Conservation (phyloP, 2,329 filamentous ascomycete genomes). For the Parastagonospora avenae region DNA sequence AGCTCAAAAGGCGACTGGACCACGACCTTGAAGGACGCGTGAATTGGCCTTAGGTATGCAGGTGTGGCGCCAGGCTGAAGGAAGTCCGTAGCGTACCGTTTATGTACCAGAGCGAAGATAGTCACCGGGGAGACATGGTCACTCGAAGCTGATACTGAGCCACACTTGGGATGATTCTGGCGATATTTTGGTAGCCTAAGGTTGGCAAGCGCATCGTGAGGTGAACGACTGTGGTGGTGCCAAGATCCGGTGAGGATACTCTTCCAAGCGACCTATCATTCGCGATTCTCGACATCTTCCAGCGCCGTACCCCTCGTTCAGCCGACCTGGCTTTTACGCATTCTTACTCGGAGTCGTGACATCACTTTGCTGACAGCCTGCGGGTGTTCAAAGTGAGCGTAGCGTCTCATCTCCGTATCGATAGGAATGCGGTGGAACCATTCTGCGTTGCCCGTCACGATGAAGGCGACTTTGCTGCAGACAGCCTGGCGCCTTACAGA, state of each 20-base stretch:
- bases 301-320: not conserved
- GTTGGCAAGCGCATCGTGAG: not conserved
- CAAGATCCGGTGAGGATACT: conserved; percentile 22
- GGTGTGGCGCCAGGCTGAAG: not conserved
- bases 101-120: not conserved
- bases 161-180: not conserved
- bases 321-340: not conserved
- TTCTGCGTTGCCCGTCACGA: conserved; percentile 7
- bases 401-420: not conserved
- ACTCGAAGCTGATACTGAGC: not conserved
- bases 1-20: not conserved
- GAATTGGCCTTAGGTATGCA: not conserved
- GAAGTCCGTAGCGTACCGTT: not conserved
- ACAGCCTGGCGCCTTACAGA: conserved; percentile 1
- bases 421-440: not conserved
- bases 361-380: not conserved
- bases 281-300: not conserved
- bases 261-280: not conserved
- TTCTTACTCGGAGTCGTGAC: not conserved
- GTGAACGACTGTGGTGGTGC: conserved; percentile 2
- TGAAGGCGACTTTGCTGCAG: not conserved
- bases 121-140: not conserved
- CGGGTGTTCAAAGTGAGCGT: not conserved
- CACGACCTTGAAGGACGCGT: not conserved
- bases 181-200: no score